phyloP scores from a whole-genome alignment of 2,329 filamentous ascomycete species.

The Scedosporium apiospermum region DNA sequence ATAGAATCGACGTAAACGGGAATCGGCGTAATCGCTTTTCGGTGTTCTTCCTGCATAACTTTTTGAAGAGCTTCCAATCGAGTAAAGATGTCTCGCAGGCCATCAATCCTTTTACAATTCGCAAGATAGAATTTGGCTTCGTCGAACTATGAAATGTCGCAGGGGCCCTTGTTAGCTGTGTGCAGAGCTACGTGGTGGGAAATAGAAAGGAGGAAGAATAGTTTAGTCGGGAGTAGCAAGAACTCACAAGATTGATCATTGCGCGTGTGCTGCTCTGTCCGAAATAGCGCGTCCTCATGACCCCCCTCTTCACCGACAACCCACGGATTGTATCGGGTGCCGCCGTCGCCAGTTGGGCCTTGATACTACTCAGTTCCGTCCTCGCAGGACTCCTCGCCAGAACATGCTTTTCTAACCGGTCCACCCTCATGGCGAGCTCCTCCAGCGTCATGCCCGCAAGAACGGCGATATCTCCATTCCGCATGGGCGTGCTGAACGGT shows the following conservation, averaged over 20 bases:
- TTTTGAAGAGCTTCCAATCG: constrained; percentile 38
- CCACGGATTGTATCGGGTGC: constrained; percentile 37
- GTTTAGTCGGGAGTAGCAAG: neutral
- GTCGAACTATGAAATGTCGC: constrained; percentile 31
- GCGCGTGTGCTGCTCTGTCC: constrained; percentile 44
- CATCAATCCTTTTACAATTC: constrained; percentile 27
- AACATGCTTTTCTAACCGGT: constrained; percentile 43
- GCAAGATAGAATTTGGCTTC: constrained; percentile 43
- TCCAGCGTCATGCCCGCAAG: constrained; percentile 27
- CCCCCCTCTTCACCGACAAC: constrained; percentile 37
- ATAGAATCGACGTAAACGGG: constrained; percentile 50
- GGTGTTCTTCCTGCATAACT: constrained; percentile 36
- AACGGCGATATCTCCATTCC: constrained; percentile 18
- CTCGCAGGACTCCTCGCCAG: constrained; percentile 29
- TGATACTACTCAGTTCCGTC: constrained; percentile 23
- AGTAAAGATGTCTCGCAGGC: constrained; percentile 31
- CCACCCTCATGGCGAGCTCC: constrained; percentile 39
- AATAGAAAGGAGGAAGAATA: constrained; percentile 5
- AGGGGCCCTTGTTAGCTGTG: neutral
- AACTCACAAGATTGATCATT: constrained; percentile 41
- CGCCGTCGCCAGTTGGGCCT: constrained; percentile 19
- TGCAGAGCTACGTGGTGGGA: neutral
- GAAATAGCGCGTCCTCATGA: constrained; percentile 38
- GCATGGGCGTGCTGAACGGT: constrained; percentile 7
- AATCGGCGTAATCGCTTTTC: constrained; percentile 38